Evolutionary conservation across 2,329 filamentous ascomycete species (phyloP).

Genomic region (Tolypocladium cylindrosporum): DNA sequence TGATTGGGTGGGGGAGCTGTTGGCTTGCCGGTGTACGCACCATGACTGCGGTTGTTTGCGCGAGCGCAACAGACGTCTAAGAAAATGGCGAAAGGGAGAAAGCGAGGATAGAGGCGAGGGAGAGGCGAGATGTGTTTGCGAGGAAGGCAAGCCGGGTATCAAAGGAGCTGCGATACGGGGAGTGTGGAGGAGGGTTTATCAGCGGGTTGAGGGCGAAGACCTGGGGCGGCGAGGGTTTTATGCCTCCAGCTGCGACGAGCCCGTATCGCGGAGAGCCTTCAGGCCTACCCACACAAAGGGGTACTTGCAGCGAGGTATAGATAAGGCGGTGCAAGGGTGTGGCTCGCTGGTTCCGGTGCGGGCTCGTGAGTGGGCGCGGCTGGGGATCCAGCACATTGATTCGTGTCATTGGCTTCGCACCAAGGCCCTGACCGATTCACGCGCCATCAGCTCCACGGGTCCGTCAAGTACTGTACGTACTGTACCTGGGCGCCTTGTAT

Average conservation of each 20-base stretch:
- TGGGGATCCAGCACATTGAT: not conserved
- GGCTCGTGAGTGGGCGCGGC: not conserved
- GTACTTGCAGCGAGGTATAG: conserved; percentile 5
- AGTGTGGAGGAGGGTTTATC: conserved; percentile 1
- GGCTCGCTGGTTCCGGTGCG: conserved; percentile 4
- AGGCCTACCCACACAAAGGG: not conserved
- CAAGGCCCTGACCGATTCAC: not conserved
- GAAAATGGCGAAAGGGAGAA: not conserved
- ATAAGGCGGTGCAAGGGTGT: conserved; percentile 4
- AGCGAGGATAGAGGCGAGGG: not conserved
- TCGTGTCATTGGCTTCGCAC: conserved; percentile 1
- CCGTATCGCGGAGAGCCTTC: not conserved
- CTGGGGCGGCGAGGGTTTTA: conserved; percentile 12
- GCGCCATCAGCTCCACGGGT: not conserved
- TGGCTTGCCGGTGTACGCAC: conserved; percentile 5
- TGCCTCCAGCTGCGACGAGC: conserved; percentile 4
- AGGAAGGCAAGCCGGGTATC: not conserved
- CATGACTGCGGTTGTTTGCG: conserved; percentile 10
- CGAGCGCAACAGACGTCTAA: not conserved
- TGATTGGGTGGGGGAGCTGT: not conserved
- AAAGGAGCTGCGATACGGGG: conserved; percentile 1
- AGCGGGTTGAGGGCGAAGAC: not conserved
- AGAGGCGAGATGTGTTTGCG: not conserved
- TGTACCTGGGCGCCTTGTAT: not conserved
- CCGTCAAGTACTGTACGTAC: not conserved